A percentile compares a stretch with the other conserved stretches of the same genome.
Conservation (phyloP, 2,329 filamentous ascomycete species). For the Colletotrichum agaves region DNA sequence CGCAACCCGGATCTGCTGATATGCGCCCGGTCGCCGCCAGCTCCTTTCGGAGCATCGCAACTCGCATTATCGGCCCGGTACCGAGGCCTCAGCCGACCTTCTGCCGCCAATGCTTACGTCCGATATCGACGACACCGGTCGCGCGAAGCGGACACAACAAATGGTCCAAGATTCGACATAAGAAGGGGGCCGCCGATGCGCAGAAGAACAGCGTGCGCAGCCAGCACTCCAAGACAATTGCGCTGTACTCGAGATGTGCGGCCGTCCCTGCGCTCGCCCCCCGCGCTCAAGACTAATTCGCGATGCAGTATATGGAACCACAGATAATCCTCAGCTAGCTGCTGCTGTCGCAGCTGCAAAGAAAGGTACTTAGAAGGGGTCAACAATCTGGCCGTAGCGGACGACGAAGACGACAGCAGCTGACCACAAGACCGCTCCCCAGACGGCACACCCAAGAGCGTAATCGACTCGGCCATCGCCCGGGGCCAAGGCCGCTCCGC, state of each 20-base stretch:
- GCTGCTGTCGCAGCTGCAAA: slow-evolving; percentile 80
- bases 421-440: not conserved
- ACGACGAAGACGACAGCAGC: slow-evolving; percentile 11
- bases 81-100: slow-evolving; percentile 40
- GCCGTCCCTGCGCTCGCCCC: slow-evolving; percentile 7
- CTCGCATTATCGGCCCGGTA: not conserved
- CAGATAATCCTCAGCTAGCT: slow-evolving; percentile 80
- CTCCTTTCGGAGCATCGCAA: slow-evolving; percentile 19
- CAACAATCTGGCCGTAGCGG: slow-evolving; percentile 31
- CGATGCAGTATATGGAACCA: slow-evolving; percentile 75
- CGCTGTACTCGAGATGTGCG: slow-evolving; percentile 78
- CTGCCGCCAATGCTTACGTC: slow-evolving; percentile 61
- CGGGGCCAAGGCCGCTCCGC: slow-evolving; percentile 87
- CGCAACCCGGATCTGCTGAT: not conserved
- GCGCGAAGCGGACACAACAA: slow-evolving; percentile 81
- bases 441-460: slow-evolving; percentile 83
- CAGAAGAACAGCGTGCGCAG: slow-evolving; percentile 80
- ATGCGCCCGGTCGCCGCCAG: slow-evolving; percentile 27
- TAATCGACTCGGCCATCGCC: slow-evolving; percentile 87
- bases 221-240: slow-evolving; percentile 76
- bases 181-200: slow-evolving; percentile 87
- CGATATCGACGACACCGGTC: slow-evolving; percentile 57
- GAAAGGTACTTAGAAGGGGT: slow-evolving; percentile 65
- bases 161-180: slow-evolving; percentile 97
- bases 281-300: slow-evolving; percentile 10